These are phyloP conservation scores for Sphagnum fallax DNA, from an alignment of 228 moss, liverwort and hornwort species.

Conservation along the genomic window DNA sequence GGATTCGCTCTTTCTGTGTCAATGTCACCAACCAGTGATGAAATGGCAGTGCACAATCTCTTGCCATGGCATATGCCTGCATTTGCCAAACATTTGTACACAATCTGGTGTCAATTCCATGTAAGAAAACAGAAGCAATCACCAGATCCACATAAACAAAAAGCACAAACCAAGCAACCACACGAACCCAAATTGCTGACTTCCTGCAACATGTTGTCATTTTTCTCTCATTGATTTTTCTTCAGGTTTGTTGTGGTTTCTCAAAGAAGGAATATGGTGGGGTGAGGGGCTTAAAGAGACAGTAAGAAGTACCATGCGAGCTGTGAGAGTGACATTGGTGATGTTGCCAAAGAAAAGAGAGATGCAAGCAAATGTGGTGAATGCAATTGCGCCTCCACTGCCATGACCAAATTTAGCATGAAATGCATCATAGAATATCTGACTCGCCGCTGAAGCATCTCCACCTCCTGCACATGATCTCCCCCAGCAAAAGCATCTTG, in stretches of 20 bases:
- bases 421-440: conserved; percentile 31
- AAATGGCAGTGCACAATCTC: conserved; percentile 23
- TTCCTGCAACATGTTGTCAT: too few species aligned
- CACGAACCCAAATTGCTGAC: neutral
- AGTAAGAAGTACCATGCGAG: conserved; percentile 18
- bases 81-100: neutral
- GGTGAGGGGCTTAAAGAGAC: neutral
- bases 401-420: conserved; percentile 13
- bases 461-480: conserved; percentile 25
- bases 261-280: neutral
- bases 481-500: neutral
- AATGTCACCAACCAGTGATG: conserved; percentile 9
- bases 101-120: neutral
- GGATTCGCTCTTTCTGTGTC: conserved; percentile 14
- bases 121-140: neutral
- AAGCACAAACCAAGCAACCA: neutral
- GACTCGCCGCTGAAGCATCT: conserved; percentile 31
- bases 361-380: conserved; percentile 20
- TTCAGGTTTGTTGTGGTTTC: neutral
- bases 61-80: conserved; percentile 28
- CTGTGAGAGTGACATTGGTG: conserved; percentile 37
- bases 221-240: too few species aligned
- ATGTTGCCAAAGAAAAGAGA: conserved; percentile 38
- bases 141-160: neutral
- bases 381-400: conserved; percentile 16